Conservation (phyloP, 192 early-diverging fungal species). For the Coemansia sp. region DNA sequence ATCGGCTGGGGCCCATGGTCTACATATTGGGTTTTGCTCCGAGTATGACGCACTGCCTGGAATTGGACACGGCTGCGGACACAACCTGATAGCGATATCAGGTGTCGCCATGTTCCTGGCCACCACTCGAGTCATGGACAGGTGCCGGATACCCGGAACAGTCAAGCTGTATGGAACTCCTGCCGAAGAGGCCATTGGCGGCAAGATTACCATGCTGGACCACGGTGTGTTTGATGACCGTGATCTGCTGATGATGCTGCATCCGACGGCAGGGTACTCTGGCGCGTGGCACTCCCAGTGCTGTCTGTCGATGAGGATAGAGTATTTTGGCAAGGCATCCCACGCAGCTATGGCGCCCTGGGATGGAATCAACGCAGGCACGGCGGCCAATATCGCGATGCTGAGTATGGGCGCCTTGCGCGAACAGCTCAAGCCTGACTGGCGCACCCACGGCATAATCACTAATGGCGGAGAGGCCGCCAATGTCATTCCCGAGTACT, state of each 20-base stretch:
- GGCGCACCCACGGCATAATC: constrained; percentile 74
- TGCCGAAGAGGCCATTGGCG: constrained; percentile 67
- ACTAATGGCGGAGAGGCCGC: constrained; percentile 66
- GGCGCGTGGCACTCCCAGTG: constrained; percentile 53
- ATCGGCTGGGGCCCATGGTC: constrained; percentile 30
- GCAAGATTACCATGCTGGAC: constrained; percentile 71
- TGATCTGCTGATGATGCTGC: constrained; percentile 78
- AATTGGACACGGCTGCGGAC: constrained; percentile 67
- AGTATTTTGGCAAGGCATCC: constrained; percentile 70
- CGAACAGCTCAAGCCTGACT: constrained; percentile 68
- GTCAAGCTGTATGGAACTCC: constrained; percentile 76
- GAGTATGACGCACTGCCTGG: constrained; percentile 69
- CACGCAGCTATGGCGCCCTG: constrained; percentile 70
- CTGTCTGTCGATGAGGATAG: constrained; percentile 50
- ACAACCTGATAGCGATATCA: constrained; percentile 71
- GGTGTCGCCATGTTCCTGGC: constrained; percentile 64
- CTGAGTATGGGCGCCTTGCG: constrained; percentile 65
- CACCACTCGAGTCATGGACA: constrained; percentile 41
- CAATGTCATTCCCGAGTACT: constrained; percentile 66
- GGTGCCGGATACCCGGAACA: constrained; percentile 53
- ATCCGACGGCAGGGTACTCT: constrained; percentile 61
- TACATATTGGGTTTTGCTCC: constrained; percentile 59
- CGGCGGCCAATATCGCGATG: constrained; percentile 68
- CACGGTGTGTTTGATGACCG: constrained; percentile 67
- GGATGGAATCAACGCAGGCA: constrained; percentile 76